phyloP scores from a whole-genome alignment of 805 yeast genomes.

The Metschnikowia proteae region DNA sequence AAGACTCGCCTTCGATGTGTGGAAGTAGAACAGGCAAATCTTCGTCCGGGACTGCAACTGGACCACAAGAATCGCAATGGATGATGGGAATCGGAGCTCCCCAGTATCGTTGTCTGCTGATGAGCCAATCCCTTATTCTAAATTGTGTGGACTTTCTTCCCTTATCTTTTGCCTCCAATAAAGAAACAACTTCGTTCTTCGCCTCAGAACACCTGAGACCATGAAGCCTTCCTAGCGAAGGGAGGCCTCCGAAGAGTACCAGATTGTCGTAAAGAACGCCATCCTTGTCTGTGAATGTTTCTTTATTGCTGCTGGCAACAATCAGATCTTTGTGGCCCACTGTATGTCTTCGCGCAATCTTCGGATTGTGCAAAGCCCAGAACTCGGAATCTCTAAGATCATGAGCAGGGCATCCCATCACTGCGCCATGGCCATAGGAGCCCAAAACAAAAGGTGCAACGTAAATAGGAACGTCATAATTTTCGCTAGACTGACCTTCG shows the following conservation, averaged over 20 bases:
- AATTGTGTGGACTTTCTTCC: constrained; percentile 54
- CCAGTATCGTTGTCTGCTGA: constrained; percentile 95
- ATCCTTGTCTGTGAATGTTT: constrained; percentile 49
- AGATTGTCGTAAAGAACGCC: constrained; percentile 34
- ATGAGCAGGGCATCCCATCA: constrained; percentile 97
- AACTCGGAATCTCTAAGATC: constrained; percentile 80
- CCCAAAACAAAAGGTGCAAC: constrained; percentile 89
- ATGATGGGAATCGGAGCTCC: constrained; percentile 97
- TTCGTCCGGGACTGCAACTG: constrained; percentile 86
- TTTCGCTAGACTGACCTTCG: constrained; percentile 13
- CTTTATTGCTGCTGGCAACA: constrained; percentile 8
- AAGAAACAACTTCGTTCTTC: constrained; percentile 39
- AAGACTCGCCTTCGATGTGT: constrained; percentile 47
- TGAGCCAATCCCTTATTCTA: constrained; percentile 87
- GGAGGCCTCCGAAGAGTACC: constrained; percentile 25
- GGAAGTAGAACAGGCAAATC: constrained; percentile 85
- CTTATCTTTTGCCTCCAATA: constrained; percentile 32
- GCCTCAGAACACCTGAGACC: constrained; percentile 56
- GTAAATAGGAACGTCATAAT: constrained; percentile 60
- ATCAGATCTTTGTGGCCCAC: constrained; percentile 39
- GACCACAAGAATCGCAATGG: constrained; percentile 82
- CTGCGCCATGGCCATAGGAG: constrained; percentile 86
- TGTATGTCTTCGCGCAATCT: constrained; percentile 37
- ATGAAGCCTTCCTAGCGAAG: constrained; percentile 33
- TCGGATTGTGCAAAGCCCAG: constrained; percentile 64